phyloP scores from a whole-genome alignment of 768 basidiomycete species.

The Amanita polypyramis region DNA sequence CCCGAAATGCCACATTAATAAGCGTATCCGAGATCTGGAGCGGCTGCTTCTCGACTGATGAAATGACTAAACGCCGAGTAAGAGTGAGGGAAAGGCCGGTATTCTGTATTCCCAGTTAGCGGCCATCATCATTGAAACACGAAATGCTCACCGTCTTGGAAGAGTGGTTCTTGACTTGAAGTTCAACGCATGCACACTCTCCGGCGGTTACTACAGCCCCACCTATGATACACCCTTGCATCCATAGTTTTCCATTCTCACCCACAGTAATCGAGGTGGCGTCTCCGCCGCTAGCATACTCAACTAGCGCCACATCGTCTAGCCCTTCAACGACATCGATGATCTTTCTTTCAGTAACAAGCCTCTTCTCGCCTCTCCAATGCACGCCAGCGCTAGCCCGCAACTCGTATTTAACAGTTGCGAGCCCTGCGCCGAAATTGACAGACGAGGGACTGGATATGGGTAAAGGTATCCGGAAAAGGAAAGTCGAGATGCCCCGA shows the following conservation, averaged over 20 bases:
- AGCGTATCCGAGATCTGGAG: slow-evolving; percentile 60
- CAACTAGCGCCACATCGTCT: slow-evolving; percentile 22
- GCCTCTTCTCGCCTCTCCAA: slow-evolving; percentile 64
- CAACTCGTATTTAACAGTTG: slow-evolving; percentile 62
- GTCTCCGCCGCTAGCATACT: slow-evolving; percentile 9
- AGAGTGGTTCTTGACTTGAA: slow-evolving; percentile 78
- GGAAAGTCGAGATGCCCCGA: slow-evolving; percentile 68
- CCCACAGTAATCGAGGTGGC: slow-evolving; percentile 58
- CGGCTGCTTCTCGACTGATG: slow-evolving; percentile 30
- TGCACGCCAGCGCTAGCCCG: slow-evolving; percentile 60
- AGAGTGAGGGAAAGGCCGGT: slow-evolving; percentile 53
- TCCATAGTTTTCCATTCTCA: slow-evolving; percentile 75
- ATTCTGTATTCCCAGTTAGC: slow-evolving; percentile 35
- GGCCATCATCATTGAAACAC: slow-evolving; percentile 6
- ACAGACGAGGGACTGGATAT: slow-evolving; percentile 59
- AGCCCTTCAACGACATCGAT: slow-evolving; percentile 58
- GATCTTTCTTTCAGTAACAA: slow-evolving; percentile 52
- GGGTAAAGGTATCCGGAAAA: slow-evolving; percentile 71
- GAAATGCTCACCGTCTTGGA: slow-evolving; percentile 50
- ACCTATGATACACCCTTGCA: slow-evolving; percentile 56
- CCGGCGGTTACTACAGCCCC: slow-evolving; percentile 51
- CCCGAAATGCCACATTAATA: slow-evolving; percentile 59
- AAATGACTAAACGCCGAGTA: slow-evolving; percentile 42
- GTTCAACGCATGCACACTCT: slow-evolving; percentile 58
- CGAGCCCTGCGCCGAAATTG: slow-evolving; percentile 58